Percentiles rank a stretch among this genome's conserved stretches.
phyloP scores from a whole-genome alignment of 129 eudicot species.

The Arctium lappa region DNA sequence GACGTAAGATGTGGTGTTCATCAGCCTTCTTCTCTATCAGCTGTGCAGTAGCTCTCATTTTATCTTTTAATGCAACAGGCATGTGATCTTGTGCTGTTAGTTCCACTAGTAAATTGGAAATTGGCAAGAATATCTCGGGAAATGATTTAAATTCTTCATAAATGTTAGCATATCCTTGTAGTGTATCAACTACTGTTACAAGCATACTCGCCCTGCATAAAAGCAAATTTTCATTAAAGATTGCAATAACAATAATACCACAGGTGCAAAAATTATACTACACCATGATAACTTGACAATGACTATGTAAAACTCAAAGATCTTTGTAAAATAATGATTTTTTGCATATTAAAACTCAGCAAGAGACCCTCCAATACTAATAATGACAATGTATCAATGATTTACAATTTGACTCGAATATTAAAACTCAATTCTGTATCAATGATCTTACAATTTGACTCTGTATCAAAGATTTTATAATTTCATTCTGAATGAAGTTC shows the following conservation, averaged over 20 bases:
- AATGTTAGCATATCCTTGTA: slow-evolving; percentile 57
- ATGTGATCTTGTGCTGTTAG: slow-evolving; percentile 42
- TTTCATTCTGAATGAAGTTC: no score
- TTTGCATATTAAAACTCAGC: no score
- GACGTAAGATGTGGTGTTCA: slow-evolving; percentile 70
- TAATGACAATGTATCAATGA: no score
- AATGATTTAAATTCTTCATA: slow-evolving; percentile 67
- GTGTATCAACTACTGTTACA: slow-evolving; percentile 57
- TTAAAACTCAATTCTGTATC: no score
- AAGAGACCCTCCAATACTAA: no score
- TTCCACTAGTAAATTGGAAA: slow-evolving; percentile 45
- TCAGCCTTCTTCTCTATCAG: slow-evolving; percentile 48
- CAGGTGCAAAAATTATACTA: background rate
- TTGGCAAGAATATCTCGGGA: slow-evolving; percentile 75
- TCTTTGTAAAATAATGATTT: no score
- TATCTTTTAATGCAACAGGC: slow-evolving; percentile 52
- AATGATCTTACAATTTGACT: no score
- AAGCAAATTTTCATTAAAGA: background rate
- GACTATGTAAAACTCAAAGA: background rate
- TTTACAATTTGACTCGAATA: no score
- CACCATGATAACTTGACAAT: background rate
- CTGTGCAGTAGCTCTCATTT: slow-evolving; percentile 46
- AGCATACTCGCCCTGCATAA: slow-evolving; percentile 80
- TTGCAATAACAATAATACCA: background rate
- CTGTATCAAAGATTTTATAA: no score